Percentiles rank a stretch among this genome's conserved stretches.
These are phyloP conservation scores for Pyrus communis DNA, from an alignment of 306 rosid species.

Conservation along the genomic window DNA sequence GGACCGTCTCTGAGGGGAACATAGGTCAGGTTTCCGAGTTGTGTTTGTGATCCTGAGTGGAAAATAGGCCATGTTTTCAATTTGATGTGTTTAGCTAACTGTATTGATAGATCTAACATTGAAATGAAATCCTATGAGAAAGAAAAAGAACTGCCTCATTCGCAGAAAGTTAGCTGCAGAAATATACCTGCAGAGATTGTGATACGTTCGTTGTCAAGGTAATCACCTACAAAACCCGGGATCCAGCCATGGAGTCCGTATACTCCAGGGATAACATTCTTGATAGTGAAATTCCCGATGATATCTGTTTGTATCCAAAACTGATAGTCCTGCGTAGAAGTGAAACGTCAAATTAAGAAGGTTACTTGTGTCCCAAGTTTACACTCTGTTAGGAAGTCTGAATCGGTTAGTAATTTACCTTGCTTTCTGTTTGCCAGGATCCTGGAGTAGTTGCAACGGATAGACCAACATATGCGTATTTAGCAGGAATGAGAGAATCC, in stretches of 20 bases:
- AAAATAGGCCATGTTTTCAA: background rate
- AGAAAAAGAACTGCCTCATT: background rate
- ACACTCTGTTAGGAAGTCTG: background rate
- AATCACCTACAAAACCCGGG: conserved; percentile 40
- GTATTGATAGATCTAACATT: background rate
- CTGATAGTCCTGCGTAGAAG: conserved; percentile 26
- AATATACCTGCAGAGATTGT: conserved; percentile 21
- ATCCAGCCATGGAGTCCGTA: conserved; percentile 42
- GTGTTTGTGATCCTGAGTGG: conserved; percentile 18
- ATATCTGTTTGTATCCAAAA: conserved; percentile 38
- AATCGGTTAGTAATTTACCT: conserved; percentile 9
- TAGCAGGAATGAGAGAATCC: conserved; percentile 22
- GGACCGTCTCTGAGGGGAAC: conserved; percentile 41
- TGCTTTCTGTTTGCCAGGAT: conserved; percentile 41
- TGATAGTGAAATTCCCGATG: conserved; percentile 29
- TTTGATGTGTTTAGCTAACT: background rate
- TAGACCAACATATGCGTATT: conserved; percentile 32
- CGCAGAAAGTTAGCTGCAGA: background rate
- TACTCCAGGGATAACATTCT: conserved; percentile 31
- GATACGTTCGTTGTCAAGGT: conserved; percentile 17
- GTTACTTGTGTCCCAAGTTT: background rate
- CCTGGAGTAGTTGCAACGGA: conserved; percentile 36
- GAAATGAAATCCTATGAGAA: background rate
- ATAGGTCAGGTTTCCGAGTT: conserved; percentile 28
- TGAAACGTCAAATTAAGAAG: background rate